These are phyloP conservation scores for Rhizophora apiculata DNA, from an alignment of 345 rosid genomes.

Conservation along the genomic window DNA sequence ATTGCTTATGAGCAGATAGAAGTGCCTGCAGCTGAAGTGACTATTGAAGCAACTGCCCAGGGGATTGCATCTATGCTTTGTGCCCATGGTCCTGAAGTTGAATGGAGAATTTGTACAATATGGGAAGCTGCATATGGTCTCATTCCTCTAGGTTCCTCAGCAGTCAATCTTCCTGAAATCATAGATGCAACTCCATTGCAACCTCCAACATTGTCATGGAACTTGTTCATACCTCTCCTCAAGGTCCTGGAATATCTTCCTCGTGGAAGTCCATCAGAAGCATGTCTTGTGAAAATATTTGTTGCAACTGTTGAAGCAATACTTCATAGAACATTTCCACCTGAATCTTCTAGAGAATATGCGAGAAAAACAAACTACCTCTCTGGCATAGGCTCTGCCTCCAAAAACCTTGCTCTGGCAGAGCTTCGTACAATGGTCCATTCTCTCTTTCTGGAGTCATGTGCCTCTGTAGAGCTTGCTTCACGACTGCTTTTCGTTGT, in stretches of 20 bases:
- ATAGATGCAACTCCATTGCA: conserved; percentile 90
- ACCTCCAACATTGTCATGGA: conserved; percentile 90
- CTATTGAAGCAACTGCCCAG: conserved; percentile 99
- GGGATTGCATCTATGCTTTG: conserved; percentile 99
- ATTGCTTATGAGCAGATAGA: conserved; percentile 57
- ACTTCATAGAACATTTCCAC: conserved; percentile 83
- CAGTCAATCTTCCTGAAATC: conserved; percentile 95
- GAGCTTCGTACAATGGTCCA: conserved; percentile 98
- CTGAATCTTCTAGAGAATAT: conserved; percentile 51
- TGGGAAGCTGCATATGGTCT: conserved; percentile 99
- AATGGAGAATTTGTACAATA: conserved; percentile 97
- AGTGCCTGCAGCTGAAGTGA: conserved; percentile 93
- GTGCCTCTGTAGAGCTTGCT: conserved; percentile 86
- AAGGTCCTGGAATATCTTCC: conserved; percentile 98
- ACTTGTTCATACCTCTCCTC: conserved; percentile 90
- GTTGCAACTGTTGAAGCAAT: conserved; percentile 95
- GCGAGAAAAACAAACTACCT: conserved; percentile 48
- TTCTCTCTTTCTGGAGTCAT: conserved; percentile 85
- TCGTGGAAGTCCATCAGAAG: conserved; percentile 98
- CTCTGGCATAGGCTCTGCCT: conserved; percentile 54
- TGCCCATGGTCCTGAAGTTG: conserved; percentile 99
- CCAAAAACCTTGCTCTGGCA: conserved; percentile 86
- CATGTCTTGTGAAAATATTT: conserved; percentile 94
- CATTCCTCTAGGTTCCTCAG: conserved; percentile 91
- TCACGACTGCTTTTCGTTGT: conserved; percentile 93